These are phyloP conservation scores for Colletotrichum sp. DNA, from an alignment of 2,329 filamentous ascomycete genomes.

Conservation along the genomic window DNA sequence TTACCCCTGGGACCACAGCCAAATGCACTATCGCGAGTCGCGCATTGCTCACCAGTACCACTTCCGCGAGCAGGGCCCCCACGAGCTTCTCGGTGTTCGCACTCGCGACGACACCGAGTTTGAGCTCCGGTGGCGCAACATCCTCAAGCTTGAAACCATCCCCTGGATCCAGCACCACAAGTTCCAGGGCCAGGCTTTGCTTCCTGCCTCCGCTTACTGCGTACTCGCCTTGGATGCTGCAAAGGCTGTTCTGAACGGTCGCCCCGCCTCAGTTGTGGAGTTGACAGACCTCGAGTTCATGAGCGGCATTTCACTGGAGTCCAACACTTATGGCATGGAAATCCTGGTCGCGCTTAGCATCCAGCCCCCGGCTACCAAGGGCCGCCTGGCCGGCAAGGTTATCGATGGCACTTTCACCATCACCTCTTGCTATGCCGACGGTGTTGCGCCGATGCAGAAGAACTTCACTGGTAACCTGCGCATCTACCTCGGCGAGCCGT, in stretches of 20 bases:
- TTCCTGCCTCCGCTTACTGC: constrained; percentile 49
- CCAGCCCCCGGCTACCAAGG: constrained; percentile 18
- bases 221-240: constrained; percentile 50
- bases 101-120: constrained; percentile 13
- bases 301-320: constrained; percentile 35
- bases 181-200: constrained; percentile 41
- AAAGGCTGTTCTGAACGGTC: constrained; percentile 27
- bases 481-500: constrained; percentile 23
- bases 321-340: constrained; percentile 25
- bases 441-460: constrained; percentile 20
- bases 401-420: constrained; percentile 20
- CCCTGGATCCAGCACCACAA: constrained; percentile 44
- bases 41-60: constrained; percentile 32
- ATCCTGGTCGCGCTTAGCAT: constrained; percentile 24
- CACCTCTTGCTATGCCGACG: constrained; percentile 19
- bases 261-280: constrained; percentile 31
- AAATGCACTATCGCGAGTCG: constrained; percentile 38
- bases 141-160: constrained; percentile 23
- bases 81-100: constrained; percentile 35
- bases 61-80: constrained; percentile 31
- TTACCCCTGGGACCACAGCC: constrained; percentile 42
- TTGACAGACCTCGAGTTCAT: constrained; percentile 35
- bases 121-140: constrained; percentile 24
- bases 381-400: constrained; percentile 1
- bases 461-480: constrained; percentile 23